Conservation (phyloP, 1,139 yeast genomes). For the Diutina sp. region DNA sequence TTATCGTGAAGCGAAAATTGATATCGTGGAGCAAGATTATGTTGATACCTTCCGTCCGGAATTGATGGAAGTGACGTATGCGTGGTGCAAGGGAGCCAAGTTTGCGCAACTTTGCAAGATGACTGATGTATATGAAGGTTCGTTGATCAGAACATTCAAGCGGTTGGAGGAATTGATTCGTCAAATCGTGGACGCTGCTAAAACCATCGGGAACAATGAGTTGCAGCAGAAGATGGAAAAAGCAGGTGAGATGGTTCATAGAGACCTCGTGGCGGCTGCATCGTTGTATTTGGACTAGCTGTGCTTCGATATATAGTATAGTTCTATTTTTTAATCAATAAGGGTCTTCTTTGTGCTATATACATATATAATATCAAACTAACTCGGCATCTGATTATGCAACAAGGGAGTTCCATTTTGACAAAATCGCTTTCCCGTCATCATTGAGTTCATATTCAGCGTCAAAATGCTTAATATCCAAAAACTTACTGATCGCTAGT, state of each 20-base stretch:
- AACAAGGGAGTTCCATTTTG: neutral
- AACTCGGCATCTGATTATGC: neutral
- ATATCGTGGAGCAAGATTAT: slow-evolving; percentile 81
- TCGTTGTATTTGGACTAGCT: slow-evolving; percentile 49
- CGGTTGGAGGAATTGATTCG: slow-evolving; percentile 86
- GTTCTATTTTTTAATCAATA: no score
- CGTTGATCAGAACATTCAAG: slow-evolving; percentile 85
- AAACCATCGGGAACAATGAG: slow-evolving; percentile 80
- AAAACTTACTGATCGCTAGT: slow-evolving; percentile 35
- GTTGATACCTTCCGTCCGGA: slow-evolving; percentile 85
- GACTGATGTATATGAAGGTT: slow-evolving; percentile 98
- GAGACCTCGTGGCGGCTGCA: slow-evolving; percentile 95
- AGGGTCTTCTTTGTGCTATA: neutral
- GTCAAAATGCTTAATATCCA: slow-evolving; percentile 38
- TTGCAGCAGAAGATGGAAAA: slow-evolving; percentile 83
- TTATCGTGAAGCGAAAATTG: slow-evolving; percentile 80
- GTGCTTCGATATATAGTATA: neutral
- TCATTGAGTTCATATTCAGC: slow-evolving; percentile 25
- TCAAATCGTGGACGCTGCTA: slow-evolving; percentile 84
- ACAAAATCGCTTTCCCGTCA: neutral
- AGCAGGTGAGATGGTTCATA: slow-evolving; percentile 73
- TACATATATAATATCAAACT: neutral
- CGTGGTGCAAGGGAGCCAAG: slow-evolving; percentile 94
- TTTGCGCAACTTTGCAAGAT: slow-evolving; percentile 95
- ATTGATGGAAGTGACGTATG: slow-evolving; percentile 90